A percentile compares a stretch with the other conserved stretches of the same genome.
phyloP scores from a whole-genome alignment of 306 rosid genomes.

The Acacia crassicarpa region DNA sequence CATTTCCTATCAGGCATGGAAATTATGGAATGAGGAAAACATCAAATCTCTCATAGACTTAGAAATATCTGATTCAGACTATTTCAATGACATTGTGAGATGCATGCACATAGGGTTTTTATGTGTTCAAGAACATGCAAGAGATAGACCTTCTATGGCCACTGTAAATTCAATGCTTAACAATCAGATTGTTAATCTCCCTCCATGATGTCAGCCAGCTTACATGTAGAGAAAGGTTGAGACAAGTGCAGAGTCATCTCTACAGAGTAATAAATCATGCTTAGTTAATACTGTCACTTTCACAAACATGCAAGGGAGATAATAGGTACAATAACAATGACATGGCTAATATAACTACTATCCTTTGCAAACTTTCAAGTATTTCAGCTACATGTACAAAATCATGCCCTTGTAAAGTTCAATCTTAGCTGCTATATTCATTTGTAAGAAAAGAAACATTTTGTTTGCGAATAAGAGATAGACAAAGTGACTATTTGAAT shows the following conservation, averaged over 20 bases:
- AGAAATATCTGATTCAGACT: background rate
- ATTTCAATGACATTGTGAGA: background rate
- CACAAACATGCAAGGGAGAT: background rate
- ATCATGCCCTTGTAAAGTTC: background rate
- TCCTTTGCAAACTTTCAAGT: background rate
- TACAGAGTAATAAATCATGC: background rate
- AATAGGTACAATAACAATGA: background rate
- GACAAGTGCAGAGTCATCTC: background rate
- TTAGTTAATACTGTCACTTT: background rate
- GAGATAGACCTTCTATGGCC: background rate
- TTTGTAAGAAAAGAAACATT: background rate
- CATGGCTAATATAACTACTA: background rate
- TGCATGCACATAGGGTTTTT: background rate
- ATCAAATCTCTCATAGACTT: background rate
- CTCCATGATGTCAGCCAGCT: background rate
- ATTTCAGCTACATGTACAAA: background rate
- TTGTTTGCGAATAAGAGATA: background rate
- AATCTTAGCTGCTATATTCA: background rate
- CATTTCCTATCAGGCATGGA: background rate
- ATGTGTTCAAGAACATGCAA: background rate
- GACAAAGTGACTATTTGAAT: background rate
- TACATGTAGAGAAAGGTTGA: background rate
- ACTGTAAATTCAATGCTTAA: background rate
- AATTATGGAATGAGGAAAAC: background rate
- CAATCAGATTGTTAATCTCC: background rate